Percentiles rank a stretch among this genome's conserved stretches.
Evolutionary conservation across 164 flowering plant genomes (phyloP).

Genomic region (Nymphaea colorata): DNA sequence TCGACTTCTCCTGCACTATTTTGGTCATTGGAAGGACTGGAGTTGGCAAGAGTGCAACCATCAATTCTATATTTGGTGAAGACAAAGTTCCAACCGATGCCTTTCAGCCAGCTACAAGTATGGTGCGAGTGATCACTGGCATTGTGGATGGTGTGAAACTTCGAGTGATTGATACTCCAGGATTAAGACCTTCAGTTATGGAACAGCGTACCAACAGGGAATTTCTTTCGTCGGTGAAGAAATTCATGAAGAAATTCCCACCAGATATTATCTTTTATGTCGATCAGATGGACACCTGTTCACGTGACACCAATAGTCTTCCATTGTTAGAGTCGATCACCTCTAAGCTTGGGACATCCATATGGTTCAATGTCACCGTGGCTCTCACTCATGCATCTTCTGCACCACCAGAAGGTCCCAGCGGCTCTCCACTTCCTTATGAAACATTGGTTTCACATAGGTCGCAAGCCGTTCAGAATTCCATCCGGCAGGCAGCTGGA

Average conservation of each 20-base stretch:
- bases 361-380: conserved; percentile 75
- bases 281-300: conserved; percentile 70
- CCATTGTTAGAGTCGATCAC: conserved; percentile 60
- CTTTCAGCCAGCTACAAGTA: conserved; percentile 54
- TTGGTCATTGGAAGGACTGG: conserved; percentile 83
- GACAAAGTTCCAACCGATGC: conserved; percentile 51
- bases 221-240: conserved; percentile 53
- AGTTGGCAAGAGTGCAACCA: conserved; percentile 95
- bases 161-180: conserved; percentile 76
- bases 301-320: conserved; percentile 78
- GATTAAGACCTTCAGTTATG: conserved; percentile 58
- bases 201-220: conserved; percentile 59
- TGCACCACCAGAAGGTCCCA: conserved; percentile 97
- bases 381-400: conserved; percentile 85
- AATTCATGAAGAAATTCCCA: conserved; percentile 55
- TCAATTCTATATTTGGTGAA: conserved; percentile 85
- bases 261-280: conserved; percentile 82
- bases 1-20: conserved; percentile 67
- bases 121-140: conserved; percentile 56
- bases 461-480: conserved; percentile 74
- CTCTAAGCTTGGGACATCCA: conserved; percentile 46
- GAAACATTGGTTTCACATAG: conserved; percentile 81
- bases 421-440: conserved; percentile 75
- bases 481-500: conserved; percentile 80
- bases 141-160: conserved; percentile 62